Conservation (phyloP, 805 yeast species). For the Starmerella lactis-condensi region DNA sequence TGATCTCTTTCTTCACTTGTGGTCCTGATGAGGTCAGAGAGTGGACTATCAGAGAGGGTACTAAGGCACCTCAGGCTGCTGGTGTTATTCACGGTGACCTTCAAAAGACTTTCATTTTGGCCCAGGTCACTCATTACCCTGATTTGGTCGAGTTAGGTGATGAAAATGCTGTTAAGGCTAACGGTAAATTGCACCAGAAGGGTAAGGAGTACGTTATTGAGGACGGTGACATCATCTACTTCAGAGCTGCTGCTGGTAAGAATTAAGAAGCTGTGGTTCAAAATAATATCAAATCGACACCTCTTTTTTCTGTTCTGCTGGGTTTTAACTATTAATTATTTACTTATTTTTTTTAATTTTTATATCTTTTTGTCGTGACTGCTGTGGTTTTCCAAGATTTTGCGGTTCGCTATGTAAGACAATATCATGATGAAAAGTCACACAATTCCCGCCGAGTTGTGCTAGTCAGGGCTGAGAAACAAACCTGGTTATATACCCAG, state of each 20-base stretch:
- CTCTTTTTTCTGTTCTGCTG: too few species aligned
- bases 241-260: conserved; percentile 90
- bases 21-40: conserved; percentile 95
- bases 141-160: conserved; percentile 63
- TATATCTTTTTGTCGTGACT: too few species aligned
- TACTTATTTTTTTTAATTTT: too few species aligned
- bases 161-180: conserved; percentile 64
- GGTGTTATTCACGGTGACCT: conserved; percentile 94
- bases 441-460: too few species aligned
- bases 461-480: too few species aligned
- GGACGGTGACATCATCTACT: conserved; percentile 81
- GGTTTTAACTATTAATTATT: too few species aligned
- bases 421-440: too few species aligned
- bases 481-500: too few species aligned
- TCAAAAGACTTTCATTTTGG: conserved; percentile 85
- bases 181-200: conserved; percentile 76
- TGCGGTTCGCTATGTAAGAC: too few species aligned
- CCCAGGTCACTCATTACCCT: conserved; percentile 72
- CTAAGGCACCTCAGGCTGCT: conserved; percentile 96
- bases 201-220: conserved; percentile 92
- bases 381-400: too few species aligned
- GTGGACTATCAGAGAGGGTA: conserved; percentile 88
- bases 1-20: conserved; percentile 87
- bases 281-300: background rate
- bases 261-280: conserved; percentile 29